Evolutionary conservation across 1,284 basidiomycete genomes (phyloP), one percentile per base, ranked within the genome.

Genomic region (Blastosporella zonata): DNA sequence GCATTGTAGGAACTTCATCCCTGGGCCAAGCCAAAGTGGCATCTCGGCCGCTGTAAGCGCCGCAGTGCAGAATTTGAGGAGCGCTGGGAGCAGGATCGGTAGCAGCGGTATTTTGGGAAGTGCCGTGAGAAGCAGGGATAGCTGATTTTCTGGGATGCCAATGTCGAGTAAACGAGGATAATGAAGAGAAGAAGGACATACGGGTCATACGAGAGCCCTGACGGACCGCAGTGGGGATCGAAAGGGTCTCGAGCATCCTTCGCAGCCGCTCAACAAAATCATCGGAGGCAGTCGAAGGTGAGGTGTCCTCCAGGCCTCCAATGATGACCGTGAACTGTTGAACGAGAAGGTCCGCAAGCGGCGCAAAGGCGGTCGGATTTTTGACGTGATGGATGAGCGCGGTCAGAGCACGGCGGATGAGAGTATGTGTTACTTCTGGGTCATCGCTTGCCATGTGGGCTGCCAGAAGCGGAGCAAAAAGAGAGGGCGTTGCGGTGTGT

Each of bases 361-460:
- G 65, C 6, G 74, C 64, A 58, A 90, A 88, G 46, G 83, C 77
- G 17, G 85, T 81, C 0, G 83, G 64, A 17, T 72, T 73, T 51
- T 85, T 83, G 57, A 84, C 85, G 61, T 94, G 90, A 62, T 94
- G 92, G 3, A 88, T 79, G 13, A 92, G 67, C 0, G 91, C 84
- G 0, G 89, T 94, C 3, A 90, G 65, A 2, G 86, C 71, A n/a
- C 88, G 78, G 4, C 84, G 81, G 21, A 88, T 59, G 13, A 89
- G 73, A 0, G 71, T 79, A 50, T 72, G 74, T 0, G 79, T 75
- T 6, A 61, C 54, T n/a, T 74, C 72, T 0, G 74, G 64, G 7
- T 67, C 60, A n/a, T 72, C 66, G 1, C 61, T 63, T 5, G 60
- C 55, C n/a, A 88, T 65, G 60, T 86, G 73, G 51, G 70, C 74